Evolutionary conservation across 2,329 filamentous ascomycete genomes (phyloP).

Genomic region (Fusarium agapanthi): DNA sequence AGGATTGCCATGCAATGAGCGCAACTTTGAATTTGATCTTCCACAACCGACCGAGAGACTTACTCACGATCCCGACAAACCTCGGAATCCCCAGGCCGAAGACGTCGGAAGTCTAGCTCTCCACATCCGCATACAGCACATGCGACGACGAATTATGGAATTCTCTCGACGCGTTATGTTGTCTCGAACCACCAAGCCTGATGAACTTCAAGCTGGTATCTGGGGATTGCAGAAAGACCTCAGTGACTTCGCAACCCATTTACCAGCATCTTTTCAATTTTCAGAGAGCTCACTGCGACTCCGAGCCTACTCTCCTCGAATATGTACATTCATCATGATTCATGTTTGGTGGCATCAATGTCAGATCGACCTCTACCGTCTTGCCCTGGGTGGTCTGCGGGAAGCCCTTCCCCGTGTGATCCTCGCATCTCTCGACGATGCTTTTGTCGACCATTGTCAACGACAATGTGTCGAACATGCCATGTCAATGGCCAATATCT

Average conservation of each 20-base stretch:
- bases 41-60: conserved; percentile 63
- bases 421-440: conserved; percentile 57
- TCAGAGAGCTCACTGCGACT: conserved; percentile 65
- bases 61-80: conserved; percentile 54
- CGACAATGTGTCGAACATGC: conserved; percentile 63
- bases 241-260: conserved; percentile 60
- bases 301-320: conserved; percentile 64
- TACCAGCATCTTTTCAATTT: conserved; percentile 66
- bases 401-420: conserved; percentile 58
- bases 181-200: conserved; percentile 52
- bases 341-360: conserved; percentile 69
- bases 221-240: conserved; percentile 60
- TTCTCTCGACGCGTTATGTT: conserved; percentile 57
- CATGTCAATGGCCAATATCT: conserved; percentile 64
- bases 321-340: conserved; percentile 68
- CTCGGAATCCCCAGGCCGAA: conserved; percentile 52
- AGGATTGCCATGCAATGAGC: conserved; percentile 54
- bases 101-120: conserved; percentile 65
- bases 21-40: conserved; percentile 64
- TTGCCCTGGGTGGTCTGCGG: conserved; percentile 60
- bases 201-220: conserved; percentile 54
- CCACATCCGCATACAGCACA: conserved; percentile 64
- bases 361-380: conserved; percentile 64
- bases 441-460: conserved; percentile 60
- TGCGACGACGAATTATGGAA: conserved; percentile 63